Conservation (phyloP, 2,329 filamentous ascomycete genomes). For the Stachybotrys echinatus region DNA sequence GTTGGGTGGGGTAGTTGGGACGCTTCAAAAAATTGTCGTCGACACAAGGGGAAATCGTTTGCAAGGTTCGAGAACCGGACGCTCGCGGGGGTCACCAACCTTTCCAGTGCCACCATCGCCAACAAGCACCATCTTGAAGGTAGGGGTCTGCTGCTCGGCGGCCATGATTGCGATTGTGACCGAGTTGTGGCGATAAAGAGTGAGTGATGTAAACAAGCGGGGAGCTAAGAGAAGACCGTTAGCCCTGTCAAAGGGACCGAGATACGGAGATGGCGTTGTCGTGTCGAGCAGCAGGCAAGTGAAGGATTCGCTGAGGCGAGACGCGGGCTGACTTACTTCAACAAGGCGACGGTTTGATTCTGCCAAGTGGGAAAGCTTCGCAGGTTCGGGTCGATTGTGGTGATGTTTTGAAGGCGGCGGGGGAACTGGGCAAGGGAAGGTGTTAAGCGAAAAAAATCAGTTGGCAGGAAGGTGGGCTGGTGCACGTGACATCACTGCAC, state of each 20-base stretch:
- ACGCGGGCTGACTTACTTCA: background rate
- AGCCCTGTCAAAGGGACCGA: slow-evolving; percentile 17
- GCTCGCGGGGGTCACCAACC: slow-evolving; percentile 44
- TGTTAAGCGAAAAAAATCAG: slow-evolving; percentile 38
- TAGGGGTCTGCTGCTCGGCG: slow-evolving; percentile 52
- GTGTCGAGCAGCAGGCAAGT: no score
- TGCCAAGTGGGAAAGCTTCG: slow-evolving; percentile 28
- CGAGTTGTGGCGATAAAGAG: slow-evolving; percentile 9
- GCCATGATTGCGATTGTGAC: slow-evolving; percentile 54
- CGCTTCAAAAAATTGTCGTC: no score
- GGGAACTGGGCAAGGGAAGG: slow-evolving; percentile 31
- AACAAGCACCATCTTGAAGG: slow-evolving; percentile 99
- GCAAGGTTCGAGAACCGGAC: background rate
- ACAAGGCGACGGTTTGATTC: slow-evolving; percentile 22
- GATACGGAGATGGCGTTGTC: slow-evolving; percentile 9
- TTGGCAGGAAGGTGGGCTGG: slow-evolving; percentile 22
- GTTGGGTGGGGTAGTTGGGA: slow-evolving; percentile 1
- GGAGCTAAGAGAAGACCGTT: slow-evolving; percentile 30
- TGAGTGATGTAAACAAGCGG: slow-evolving; percentile 43
- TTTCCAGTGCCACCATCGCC: slow-evolving; percentile 99
- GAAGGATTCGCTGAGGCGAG: background rate
- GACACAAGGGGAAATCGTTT: slow-evolving; percentile 1
- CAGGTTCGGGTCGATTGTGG: slow-evolving; percentile 21
- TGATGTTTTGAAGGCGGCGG: slow-evolving; percentile 36
- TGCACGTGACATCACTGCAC: slow-evolving; percentile 27